A percentile compares a stretch with the other conserved stretches of the same genome.
These are phyloP conservation scores for Paramecium sonneborni DNA, from an alignment of 73 alveolate genomes.

Conservation along the genomic window DNA sequence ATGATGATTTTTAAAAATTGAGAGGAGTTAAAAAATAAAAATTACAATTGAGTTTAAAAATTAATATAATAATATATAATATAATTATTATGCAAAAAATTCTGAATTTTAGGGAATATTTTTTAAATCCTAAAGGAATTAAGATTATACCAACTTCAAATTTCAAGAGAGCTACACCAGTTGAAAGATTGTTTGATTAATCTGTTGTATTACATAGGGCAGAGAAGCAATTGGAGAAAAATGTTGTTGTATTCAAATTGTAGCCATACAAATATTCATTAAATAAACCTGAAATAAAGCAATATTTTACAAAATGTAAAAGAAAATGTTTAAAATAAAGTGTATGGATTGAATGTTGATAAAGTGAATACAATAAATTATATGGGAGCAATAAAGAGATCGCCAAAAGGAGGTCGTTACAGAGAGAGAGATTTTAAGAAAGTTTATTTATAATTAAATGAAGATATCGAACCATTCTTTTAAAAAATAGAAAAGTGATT, in stretches of 20 bases:
- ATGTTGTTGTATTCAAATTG: slow-evolving; percentile 37
- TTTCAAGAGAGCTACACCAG: neutral
- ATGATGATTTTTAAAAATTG: too few species aligned
- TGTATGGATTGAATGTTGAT: slow-evolving; percentile 46
- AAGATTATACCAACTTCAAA: neutral
- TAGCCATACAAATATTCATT: slow-evolving; percentile 48
- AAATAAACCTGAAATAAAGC: slow-evolving; percentile 37
- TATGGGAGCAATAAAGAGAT: slow-evolving; percentile 40
- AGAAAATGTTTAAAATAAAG: neutral
- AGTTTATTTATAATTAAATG: slow-evolving; percentile 39
- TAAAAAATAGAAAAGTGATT: slow-evolving; percentile 32
- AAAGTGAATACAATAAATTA: slow-evolving; percentile 48
- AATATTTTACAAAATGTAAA: slow-evolving; percentile 3
- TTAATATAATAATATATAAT: neutral
- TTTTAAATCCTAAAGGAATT: slow-evolving; percentile 35
- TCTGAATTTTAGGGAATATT: slow-evolving; percentile 24
- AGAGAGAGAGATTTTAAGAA: slow-evolving; percentile 41
- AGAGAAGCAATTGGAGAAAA: slow-evolving; percentile 18
- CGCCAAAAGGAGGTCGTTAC: slow-evolving; percentile 13
- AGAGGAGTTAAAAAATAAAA: too few species aligned
- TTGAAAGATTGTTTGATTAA: neutral
- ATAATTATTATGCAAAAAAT: neutral
- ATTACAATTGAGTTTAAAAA: too few species aligned
- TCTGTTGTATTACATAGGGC: slow-evolving; percentile 26
- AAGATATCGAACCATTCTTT: slow-evolving; percentile 43